Percentiles rank a stretch among this genome's conserved stretches.
Conservation (phyloP, 78 protist genomes). For the slime mould (Dictyostelium discoideum) region dicty_2.7 NC_007090.3:3902501-3903000, state of each 20-base stretch:
- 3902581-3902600: background rate
- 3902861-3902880: conserved; percentile 22
- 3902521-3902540: background rate
- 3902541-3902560: background rate
- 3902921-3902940: conserved; percentile 12
- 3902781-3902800: conserved; percentile 83
- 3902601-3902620: conserved; percentile 64
- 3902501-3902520: background rate
- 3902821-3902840: conserved; percentile 87
- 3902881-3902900: conserved; percentile 46
- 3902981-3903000: conserved; percentile 19
- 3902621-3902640: background rate
- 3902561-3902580: background rate
- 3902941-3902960: conserved; percentile 24
- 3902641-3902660: background rate
- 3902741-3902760: conserved; percentile 73
- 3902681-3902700: conserved; percentile 92
- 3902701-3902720: conserved; percentile 69
- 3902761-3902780: conserved; percentile 92
- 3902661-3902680: conserved; percentile 86
- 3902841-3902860: conserved; percentile 35
- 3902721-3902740: conserved; percentile 29
- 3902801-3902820: conserved; percentile 87
- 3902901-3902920: conserved; percentile 51
- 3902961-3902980: conserved; percentile 26